Conservation (phyloP, 2,329 filamentous ascomycete genomes). For the Magnaporthiopsis poae region DNA sequence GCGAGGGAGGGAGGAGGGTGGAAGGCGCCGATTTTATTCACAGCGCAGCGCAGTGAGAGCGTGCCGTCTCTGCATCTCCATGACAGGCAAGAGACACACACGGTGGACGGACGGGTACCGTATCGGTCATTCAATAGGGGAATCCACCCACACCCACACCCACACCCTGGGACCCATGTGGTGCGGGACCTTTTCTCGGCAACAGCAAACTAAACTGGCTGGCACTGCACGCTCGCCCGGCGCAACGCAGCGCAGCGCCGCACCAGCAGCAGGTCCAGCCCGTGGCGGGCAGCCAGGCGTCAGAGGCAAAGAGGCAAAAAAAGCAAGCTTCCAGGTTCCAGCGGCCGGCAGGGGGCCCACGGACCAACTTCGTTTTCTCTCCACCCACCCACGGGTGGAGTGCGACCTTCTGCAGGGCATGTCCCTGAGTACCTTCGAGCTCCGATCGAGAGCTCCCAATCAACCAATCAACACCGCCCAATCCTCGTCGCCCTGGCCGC, state of each 20-base stretch:
- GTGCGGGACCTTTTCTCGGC: not conserved
- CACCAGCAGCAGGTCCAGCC: not conserved
- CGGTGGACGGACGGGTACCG: not conserved
- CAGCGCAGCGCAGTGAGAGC: not conserved
- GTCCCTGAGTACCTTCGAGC: slow-evolving; percentile 7
- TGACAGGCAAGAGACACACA: not conserved
- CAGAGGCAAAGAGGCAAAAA: no score
- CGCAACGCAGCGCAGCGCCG: not conserved
- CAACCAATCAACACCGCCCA: not conserved
- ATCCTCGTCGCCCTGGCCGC: not conserved
- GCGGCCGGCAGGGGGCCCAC: not conserved
- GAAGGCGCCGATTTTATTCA: slow-evolving; percentile 16
- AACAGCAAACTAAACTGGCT: not conserved
- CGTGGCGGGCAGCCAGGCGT: not conserved
- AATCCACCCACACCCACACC: not conserved
- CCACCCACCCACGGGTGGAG: slow-evolving; percentile 2
- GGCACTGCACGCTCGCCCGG: not conserved
- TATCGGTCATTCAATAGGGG: not conserved
- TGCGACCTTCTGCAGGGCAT: not conserved
- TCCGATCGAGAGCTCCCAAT: slow-evolving; percentile 2
- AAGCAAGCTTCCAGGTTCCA: slow-evolving; percentile 4
- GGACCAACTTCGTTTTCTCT: slow-evolving; percentile 4
- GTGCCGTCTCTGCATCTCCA: not conserved
- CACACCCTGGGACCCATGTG: not conserved
- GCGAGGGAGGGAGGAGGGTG: slow-evolving; percentile 13